These are phyloP conservation scores for Dichomitus squalens DNA, from an alignment of 1,284 basidiomycete species.

Conservation along the genomic window DNA sequence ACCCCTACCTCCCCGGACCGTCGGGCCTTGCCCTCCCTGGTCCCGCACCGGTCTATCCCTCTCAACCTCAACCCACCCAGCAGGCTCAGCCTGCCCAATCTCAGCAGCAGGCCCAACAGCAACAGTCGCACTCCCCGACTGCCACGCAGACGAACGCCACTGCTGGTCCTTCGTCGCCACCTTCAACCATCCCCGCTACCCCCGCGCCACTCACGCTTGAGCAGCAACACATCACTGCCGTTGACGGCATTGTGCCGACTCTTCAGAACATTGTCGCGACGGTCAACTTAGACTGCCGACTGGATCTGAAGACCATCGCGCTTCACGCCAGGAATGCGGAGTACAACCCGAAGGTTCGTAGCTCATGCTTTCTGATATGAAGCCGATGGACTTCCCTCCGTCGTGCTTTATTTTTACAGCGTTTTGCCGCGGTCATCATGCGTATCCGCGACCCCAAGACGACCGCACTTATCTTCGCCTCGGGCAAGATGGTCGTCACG, in stretches of 20 bases:
- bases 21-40: slow-evolving; percentile 48
- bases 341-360: slow-evolving; percentile 99
- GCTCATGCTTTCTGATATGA: slow-evolving; percentile 42
- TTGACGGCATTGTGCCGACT: slow-evolving; percentile 93
- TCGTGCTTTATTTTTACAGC: slow-evolving; percentile 57
- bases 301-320: slow-evolving; percentile 99
- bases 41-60: slow-evolving; percentile 28
- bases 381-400: slow-evolving; percentile 68
- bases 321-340: slow-evolving; percentile 98
- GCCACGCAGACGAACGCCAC: slow-evolving; percentile 34
- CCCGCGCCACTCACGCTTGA: slow-evolving; percentile 78
- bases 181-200: slow-evolving; percentile 54
- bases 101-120: slow-evolving; percentile 32
- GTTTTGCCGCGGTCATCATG: slow-evolving; percentile 99
- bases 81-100: slow-evolving; percentile 9
- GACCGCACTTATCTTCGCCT: slow-evolving; percentile 98
- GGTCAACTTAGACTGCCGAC: slow-evolving; percentile 95
- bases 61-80: slow-evolving; percentile 37
- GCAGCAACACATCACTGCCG: slow-evolving; percentile 90
- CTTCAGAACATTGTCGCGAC: slow-evolving; percentile 99
- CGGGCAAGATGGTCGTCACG: slow-evolving; percentile 99
- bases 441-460: slow-evolving; percentile 99
- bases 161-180: slow-evolving; percentile 54
- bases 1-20: slow-evolving; percentile 40
- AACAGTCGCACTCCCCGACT: slow-evolving; percentile 27